Evolutionary conservation across 2,329 filamentous ascomycete genomes (phyloP), one percentile per base, ranked within the genome.

Genomic region (Colletotrichum sublineola): DNA sequence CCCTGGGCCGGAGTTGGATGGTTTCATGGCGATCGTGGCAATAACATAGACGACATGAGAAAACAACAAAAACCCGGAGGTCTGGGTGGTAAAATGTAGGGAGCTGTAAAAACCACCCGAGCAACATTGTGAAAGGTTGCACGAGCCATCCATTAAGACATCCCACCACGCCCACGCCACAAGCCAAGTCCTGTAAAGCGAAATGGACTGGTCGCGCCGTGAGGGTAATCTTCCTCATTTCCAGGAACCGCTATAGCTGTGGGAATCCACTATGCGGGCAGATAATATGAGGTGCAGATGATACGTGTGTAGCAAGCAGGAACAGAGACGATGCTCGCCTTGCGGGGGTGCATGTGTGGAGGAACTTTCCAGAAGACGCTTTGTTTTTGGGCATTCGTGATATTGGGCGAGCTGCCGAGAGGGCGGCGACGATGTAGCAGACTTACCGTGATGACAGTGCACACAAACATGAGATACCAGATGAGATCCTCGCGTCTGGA

Each of bases 201-300:
- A 92, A 93, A 64, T 91, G 87, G 90, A 85, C 83, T 84, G 84
- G 81, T 77, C 77, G 81, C 87, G 86, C 86, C 88, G 88, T 86
- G 90, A 88, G 91, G 92, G 90, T 89, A 86, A 89, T 94, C 91
- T 94, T 87, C 92, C 92, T 94, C 92, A 86, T 84, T 91, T 93
- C 86, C 91, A 94, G 92, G 92, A 94, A 94, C 92, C 92, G 92
- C 86, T 88, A 92, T 91, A 93, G 91, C 86, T 90, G 92, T 88
- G 84, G 88, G 84, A 82, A 75, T 79, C 79, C 86, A 86, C 92
- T 93, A 92, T 90, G 88, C 92, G 92, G 92, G 92, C 92, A 94
- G 92, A 93, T 93, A 63, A 91, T 87, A 86, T 85, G 87, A 89
- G 87, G 84, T 81, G 77, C 68, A 74, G 36, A 68, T 31, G 36